Evolutionary conservation across 2,329 filamentous ascomycete species (phyloP).

Genomic region (Cytospora piceae): DNA sequence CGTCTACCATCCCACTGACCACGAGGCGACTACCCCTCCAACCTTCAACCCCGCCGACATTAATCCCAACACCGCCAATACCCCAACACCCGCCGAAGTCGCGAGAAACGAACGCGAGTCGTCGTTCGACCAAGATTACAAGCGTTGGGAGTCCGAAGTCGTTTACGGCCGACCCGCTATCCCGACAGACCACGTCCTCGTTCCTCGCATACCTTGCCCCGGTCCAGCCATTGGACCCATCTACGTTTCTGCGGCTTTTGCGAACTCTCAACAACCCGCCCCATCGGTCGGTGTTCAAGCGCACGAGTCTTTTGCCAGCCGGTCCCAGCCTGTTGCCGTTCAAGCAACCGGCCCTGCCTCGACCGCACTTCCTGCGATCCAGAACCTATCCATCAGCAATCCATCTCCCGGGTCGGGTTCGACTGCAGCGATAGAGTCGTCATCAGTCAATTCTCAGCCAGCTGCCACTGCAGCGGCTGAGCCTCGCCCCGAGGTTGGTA

Average conservation of each 20-base stretch:
- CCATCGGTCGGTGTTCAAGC: neutral
- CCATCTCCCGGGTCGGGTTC: neutral
- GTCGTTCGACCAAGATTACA: constrained; percentile 12
- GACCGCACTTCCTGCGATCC: neutral
- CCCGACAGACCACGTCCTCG: constrained; percentile 10
- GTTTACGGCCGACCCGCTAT: neutral
- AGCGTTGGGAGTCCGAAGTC: constrained; percentile 14
- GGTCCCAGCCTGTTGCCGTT: neutral
- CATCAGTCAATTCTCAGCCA: neutral
- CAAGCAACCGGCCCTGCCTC: neutral
- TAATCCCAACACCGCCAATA: constrained; percentile 30
- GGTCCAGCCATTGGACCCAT: constrained; percentile 5
- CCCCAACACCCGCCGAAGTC: constrained; percentile 35
- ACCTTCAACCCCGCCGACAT: constrained; percentile 38
- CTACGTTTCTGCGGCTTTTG: constrained; percentile 10
- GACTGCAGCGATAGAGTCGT: constrained; percentile 20
- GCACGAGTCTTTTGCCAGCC: neutral
- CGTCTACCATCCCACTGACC: neutral
- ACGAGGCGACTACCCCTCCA: neutral
- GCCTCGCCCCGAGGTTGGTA: neutral
- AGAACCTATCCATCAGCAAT: neutral
- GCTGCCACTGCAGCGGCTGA: constrained; percentile 8
- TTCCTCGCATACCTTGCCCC: constrained; percentile 11
- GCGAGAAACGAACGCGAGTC: constrained; percentile 7
- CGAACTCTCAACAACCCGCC: neutral